A percentile compares a stretch with the other conserved stretches of the same genome.
phyloP scores from a whole-genome alignment of 148 eudicot genomes.

The Persicaria tinctoria region DNA sequence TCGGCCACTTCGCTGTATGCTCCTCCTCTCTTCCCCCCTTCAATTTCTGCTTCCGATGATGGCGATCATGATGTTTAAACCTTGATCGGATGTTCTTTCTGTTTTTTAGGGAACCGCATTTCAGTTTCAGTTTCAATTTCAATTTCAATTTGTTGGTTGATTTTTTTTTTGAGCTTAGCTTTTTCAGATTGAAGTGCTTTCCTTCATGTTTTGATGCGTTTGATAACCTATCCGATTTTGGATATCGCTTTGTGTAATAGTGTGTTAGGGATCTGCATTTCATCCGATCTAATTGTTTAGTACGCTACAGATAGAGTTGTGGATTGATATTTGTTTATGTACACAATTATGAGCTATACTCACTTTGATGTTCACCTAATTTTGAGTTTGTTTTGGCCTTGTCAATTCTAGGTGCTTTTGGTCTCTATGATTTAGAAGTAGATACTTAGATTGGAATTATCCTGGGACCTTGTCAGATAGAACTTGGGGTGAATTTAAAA shows the following conservation, averaged over 20 bases:
- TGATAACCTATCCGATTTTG: background rate
- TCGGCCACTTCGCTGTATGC: conserved; percentile 54
- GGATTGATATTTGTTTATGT: background rate
- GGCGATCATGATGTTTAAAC: background rate
- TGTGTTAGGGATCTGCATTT: background rate
- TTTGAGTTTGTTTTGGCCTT: background rate
- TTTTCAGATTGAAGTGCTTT: background rate
- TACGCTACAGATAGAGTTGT: background rate
- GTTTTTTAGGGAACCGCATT: background rate
- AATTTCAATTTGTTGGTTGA: background rate
- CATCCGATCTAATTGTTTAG: background rate
- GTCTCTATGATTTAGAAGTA: background rate
- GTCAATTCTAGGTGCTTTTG: background rate
- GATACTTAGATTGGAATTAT: background rate
- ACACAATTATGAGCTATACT: background rate
- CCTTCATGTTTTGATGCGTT: background rate
- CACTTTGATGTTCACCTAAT: background rate
- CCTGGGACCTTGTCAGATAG: background rate
- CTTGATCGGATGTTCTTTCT: background rate
- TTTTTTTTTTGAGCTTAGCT: background rate
- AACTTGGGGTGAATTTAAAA: background rate
- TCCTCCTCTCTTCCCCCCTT: background rate
- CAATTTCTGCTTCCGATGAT: background rate
- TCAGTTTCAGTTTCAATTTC: background rate
- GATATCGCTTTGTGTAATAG: background rate